These are phyloP conservation scores for Dissophora ornata DNA, from an alignment of 192 early-diverging fungal species.

Conservation along the genomic window DNA sequence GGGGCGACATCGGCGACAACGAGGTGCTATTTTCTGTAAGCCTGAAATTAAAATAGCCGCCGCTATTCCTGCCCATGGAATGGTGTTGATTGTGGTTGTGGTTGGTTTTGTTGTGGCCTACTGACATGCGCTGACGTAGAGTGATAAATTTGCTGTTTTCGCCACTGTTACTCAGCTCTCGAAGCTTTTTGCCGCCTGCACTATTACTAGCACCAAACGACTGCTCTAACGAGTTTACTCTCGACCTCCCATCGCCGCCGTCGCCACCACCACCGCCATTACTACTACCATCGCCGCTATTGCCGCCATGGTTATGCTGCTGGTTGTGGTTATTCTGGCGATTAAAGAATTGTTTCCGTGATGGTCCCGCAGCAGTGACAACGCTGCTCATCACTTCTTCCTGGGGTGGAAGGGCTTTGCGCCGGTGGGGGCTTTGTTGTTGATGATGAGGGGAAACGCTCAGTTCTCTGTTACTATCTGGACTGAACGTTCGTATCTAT, in stretches of 20 bases:
- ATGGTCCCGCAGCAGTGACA: no score
- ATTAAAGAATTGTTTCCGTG: background rate
- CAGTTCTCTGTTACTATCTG: constrained; percentile 1
- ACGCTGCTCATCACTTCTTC: background rate
- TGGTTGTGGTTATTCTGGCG: background rate
- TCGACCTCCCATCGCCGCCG: background rate
- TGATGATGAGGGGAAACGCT: constrained; percentile 1
- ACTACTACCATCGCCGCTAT: background rate
- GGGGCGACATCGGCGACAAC: background rate
- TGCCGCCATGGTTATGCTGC: background rate
- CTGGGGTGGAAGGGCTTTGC: constrained; percentile 6
- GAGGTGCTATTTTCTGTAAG: no score
- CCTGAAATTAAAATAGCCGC: background rate
- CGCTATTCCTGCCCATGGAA: background rate
- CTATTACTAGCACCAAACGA: background rate
- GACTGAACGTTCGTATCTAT: constrained; percentile 9
- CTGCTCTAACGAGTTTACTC: background rate
- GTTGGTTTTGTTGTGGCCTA: background rate
- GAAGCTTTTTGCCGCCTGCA: background rate
- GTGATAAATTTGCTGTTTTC: background rate
- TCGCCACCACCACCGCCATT: no score
- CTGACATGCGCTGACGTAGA: background rate
- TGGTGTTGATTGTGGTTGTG: background rate
- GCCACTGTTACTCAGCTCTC: background rate
- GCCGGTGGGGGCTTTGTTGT: background rate